Percentiles rank a stretch among this genome's conserved stretches.
Conservation (phyloP, 2,329 filamentous ascomycete species). For the Diaporthe vaccinii region DNA sequence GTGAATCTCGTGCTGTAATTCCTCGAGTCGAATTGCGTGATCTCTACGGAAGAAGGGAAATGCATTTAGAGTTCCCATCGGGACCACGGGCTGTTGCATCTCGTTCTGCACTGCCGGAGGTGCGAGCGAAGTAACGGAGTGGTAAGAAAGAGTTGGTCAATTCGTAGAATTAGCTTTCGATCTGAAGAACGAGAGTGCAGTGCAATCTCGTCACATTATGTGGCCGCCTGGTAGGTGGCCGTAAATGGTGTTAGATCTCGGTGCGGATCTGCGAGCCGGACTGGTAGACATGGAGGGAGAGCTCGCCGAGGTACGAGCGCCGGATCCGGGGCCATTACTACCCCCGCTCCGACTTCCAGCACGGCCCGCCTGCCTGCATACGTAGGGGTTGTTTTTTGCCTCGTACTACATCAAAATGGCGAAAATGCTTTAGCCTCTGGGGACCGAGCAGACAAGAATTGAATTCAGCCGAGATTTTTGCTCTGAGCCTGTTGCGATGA, state of each 20-base stretch:
- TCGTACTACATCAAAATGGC: not conserved
- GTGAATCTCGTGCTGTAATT: not conserved
- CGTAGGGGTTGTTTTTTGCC: not conserved
- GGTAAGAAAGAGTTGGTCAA: not conserved
- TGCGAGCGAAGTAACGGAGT: not conserved
- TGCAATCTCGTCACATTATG: not conserved
- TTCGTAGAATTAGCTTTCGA: not conserved
- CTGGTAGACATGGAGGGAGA: not conserved
- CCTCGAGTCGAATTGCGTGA: not conserved
- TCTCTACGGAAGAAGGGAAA: not conserved
- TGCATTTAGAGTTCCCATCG: not conserved
- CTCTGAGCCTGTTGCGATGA: conserved; percentile 14
- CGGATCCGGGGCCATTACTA: not conserved
- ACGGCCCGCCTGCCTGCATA: not conserved
- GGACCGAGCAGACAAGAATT: not conserved
- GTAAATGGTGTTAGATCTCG: not conserved
- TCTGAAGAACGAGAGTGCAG: not conserved
- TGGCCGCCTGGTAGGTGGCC: not conserved
- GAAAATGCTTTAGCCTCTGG: not conserved
- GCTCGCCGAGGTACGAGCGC: not conserved
- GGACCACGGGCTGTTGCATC: not conserved
- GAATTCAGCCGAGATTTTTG: conserved; percentile 13
- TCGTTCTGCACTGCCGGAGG: not conserved
- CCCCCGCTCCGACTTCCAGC: conserved; percentile 9
- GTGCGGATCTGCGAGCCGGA: not conserved